Percentiles rank a stretch among this genome's conserved stretches.
Evolutionary conservation across 2,329 filamentous ascomycete species (phyloP).

Genomic region (Gnomoniopsis smithogilvyi): DNA sequence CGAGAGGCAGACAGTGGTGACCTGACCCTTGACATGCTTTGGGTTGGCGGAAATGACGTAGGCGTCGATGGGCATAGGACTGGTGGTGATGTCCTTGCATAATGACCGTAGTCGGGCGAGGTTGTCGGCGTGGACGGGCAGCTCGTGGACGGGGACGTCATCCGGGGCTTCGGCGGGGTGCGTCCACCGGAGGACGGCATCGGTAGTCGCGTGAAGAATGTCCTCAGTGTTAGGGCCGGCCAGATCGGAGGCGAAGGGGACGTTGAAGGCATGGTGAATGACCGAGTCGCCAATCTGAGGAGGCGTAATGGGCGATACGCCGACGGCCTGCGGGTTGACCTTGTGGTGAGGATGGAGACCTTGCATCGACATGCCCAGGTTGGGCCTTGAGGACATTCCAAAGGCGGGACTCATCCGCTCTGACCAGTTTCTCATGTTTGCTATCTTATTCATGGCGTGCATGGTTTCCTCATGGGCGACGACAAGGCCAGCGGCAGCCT

Average conservation of each 20-base stretch:
- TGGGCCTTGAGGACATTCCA: slow-evolving; percentile 57
- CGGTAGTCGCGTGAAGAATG: slow-evolving; percentile 86
- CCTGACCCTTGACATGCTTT: slow-evolving; percentile 64
- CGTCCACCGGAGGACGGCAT: slow-evolving; percentile 88
- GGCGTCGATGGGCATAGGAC: slow-evolving; percentile 71
- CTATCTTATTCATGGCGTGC: slow-evolving; percentile 65
- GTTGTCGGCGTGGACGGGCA: slow-evolving; percentile 90
- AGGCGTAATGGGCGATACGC: slow-evolving; percentile 58
- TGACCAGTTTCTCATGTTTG: slow-evolving; percentile 70
- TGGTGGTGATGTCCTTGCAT: slow-evolving; percentile 77
- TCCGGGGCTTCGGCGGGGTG: slow-evolving; percentile 85
- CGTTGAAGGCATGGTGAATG: slow-evolving; percentile 94
- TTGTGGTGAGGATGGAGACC: slow-evolving; percentile 57
- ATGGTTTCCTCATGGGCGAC: slow-evolving; percentile 17
- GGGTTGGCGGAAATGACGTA: slow-evolving; percentile 80
- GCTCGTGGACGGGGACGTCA: slow-evolving; percentile 77
- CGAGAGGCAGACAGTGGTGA: slow-evolving; percentile 88
- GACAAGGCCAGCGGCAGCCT: slow-evolving; percentile 17
- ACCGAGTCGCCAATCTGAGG: slow-evolving; percentile 70
- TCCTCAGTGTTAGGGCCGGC: slow-evolving; percentile 91
- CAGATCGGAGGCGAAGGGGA: slow-evolving; percentile 91
- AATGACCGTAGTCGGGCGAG: slow-evolving; percentile 74
- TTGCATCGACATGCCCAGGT: slow-evolving; percentile 54
- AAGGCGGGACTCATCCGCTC: slow-evolving; percentile 68
- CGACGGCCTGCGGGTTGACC: slow-evolving; percentile 39